A percentile compares a stretch with the other conserved stretches of the same genome.
These are phyloP conservation scores for Cucumis cinereus DNA, from an alignment of 306 rosid species.

Conservation along the genomic window DNA sequence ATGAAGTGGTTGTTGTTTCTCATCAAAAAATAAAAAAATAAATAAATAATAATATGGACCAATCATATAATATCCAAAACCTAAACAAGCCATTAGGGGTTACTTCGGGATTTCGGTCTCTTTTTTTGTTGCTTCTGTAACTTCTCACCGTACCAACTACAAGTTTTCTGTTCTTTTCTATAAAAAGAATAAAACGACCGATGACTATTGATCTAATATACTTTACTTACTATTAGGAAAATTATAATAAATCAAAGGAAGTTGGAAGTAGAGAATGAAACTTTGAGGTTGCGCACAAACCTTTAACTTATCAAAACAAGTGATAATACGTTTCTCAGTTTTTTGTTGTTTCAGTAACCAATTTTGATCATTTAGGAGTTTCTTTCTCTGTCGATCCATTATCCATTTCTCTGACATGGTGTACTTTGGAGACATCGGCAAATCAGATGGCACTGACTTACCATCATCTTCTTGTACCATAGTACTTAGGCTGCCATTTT, in stretches of 20 bases:
- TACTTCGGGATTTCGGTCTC: background rate
- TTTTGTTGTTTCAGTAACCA: conserved; percentile 66
- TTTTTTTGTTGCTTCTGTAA: background rate
- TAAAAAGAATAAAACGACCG: background rate
- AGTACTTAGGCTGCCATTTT: conserved; percentile 18
- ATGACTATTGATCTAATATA: background rate
- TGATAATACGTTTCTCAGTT: conserved; percentile 53
- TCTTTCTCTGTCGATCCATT: conserved; percentile 70
- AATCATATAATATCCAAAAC: background rate
- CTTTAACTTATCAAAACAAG: conserved; percentile 69
- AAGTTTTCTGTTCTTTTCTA: background rate
- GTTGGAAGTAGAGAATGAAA: background rate
- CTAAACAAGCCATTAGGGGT: background rate
- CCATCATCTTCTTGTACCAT: conserved; percentile 46
- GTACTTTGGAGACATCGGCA: conserved; percentile 45
- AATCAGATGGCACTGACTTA: conserved; percentile 31
- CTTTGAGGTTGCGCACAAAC: conserved; percentile 25
- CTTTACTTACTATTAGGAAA: background rate
- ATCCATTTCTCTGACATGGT: conserved; percentile 90
- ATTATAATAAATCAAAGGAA: background rate
- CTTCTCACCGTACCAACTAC: background rate
- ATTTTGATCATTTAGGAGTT: conserved; percentile 46
- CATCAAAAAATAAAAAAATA: too few species aligned
- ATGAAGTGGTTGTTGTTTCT: background rate
- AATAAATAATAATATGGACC: background rate